Evolutionary conservation across 371 early-diverging fungal species (phyloP), one percentile per base, ranked within the genome.

Genomic region (Dinochytrium kinnereticum): DNA sequence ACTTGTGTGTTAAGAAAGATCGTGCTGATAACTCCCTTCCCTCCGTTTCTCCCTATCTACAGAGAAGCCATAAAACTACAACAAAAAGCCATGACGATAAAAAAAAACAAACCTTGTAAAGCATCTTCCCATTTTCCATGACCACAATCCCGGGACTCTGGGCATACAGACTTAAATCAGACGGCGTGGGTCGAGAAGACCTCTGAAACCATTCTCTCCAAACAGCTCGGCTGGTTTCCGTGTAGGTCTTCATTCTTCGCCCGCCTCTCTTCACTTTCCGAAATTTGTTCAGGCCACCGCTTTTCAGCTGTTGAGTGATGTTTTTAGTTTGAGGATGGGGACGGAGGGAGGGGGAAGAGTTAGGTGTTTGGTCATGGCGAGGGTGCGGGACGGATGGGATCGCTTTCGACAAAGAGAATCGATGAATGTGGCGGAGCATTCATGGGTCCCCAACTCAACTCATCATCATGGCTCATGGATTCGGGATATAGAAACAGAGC

Each of bases 121-220:
- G 40, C 3, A 70, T 15, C 59, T 70, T 59, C 21, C 49, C 57
- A 24, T 40, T 30, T 3, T 70, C 70, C 3, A 70, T 31, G 5
- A 59, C 59, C 10, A 55, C 36, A 40, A 70, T 59, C 17, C 70
- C 70, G 34, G 70, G 70, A 59, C 70, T 70, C 31, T 70, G 70
- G 10, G 15, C n/a, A 37, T 39, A 66, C 24, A 44, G 15, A 2
- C 49, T 66, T 38, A 13, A 15, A 34, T 61, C 64, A n/a, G n/a
- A 10, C 31, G 57, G 64, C 10, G 21, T 7, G 3, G 40, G 44
- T 7, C 30, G 13, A 5, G 36, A 17, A 64, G 24, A 7, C 21
- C 38, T 37, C 3, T 17, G n/a, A 37, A 28, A 28, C 67, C 44
- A 44, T 17, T 26, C 28, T 44, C 37, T 66, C 37, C 38, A 66